phyloP scores from a whole-genome alignment of 75 land plant species.

The Gnetum montanum region DNA sequence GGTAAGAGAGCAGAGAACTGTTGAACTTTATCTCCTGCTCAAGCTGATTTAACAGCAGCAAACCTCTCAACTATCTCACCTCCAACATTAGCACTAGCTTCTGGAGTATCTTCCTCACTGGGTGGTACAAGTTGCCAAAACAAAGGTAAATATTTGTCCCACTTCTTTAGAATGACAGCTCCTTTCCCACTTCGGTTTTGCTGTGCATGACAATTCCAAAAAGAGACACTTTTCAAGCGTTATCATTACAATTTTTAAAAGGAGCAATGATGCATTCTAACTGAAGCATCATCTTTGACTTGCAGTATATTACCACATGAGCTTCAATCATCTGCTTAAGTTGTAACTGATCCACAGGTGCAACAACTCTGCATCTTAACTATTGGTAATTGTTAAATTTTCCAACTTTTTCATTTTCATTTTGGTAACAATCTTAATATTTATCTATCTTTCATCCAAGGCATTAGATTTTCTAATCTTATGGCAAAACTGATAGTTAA shows the following conservation, averaged over 20 bases:
- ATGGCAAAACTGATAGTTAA: no score
- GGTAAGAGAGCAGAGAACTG: no score
- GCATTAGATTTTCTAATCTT: no score
- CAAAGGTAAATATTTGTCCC: slow-evolving; percentile 73
- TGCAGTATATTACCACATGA: slow-evolving; percentile 62
- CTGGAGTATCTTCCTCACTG: slow-evolving; percentile 98
- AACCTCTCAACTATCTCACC: slow-evolving; percentile 19
- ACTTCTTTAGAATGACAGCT: slow-evolving; percentile 49
- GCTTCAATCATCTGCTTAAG: slow-evolving; percentile 77
- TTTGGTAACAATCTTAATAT: no score
- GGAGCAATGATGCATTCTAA: no score
- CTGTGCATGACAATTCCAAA: slow-evolving; percentile 65
- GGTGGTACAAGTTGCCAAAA: slow-evolving; percentile 99
- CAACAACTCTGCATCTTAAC: slow-evolving; percentile 92
- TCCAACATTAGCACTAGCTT: slow-evolving; percentile 61
- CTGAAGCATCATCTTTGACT: no score
- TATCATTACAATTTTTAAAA: no score
- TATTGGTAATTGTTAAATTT: no score
- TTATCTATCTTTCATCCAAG: no score
- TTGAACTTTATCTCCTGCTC: slow-evolving; percentile 2
- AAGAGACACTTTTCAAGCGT: no score
- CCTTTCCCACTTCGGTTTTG: slow-evolving; percentile 86
- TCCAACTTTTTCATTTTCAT: no score
- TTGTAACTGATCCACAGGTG: slow-evolving; percentile 88
- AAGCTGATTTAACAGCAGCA: slow-evolving; percentile 25